These are phyloP conservation scores for Xylaria acuta DNA, from an alignment of 495 filamentous ascomycete genomes.

Conservation along the genomic window DNA sequence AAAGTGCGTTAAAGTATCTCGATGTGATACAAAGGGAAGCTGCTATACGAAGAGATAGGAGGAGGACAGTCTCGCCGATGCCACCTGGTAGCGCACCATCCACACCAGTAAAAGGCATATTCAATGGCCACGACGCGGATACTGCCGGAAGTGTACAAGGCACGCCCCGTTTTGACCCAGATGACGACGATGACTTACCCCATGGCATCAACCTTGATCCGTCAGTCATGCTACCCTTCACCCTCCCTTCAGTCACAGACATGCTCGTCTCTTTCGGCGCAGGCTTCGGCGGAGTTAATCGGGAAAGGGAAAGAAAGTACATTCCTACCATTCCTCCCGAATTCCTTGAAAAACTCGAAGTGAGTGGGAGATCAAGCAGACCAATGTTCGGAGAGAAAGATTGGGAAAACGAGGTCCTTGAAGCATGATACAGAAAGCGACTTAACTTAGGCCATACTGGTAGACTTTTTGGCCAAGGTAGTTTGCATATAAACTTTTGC, in stretches of 20 bases:
- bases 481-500: neutral
- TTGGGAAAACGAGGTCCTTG: slow-evolving; percentile 58
- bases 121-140: slow-evolving; percentile 45
- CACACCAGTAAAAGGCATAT: slow-evolving; percentile 47
- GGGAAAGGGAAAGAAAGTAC: slow-evolving; percentile 91
- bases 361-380: slow-evolving; percentile 45
- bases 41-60: slow-evolving; percentile 60
- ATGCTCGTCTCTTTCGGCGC: slow-evolving; percentile 96
- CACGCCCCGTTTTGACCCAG: slow-evolving; percentile 40
- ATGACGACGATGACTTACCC: slow-evolving; percentile 66
- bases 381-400: slow-evolving; percentile 55
- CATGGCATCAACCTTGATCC: slow-evolving; percentile 83
- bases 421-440: slow-evolving; percentile 21
- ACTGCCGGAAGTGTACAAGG: slow-evolving; percentile 38
- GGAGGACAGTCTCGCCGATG: slow-evolving; percentile 45
- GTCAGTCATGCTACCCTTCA: slow-evolving; percentile 91
- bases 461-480: neutral
- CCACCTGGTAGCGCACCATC: slow-evolving; percentile 44
- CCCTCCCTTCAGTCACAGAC: slow-evolving; percentile 91
- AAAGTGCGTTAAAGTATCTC: slow-evolving; percentile 85
- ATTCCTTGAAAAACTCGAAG: slow-evolving; percentile 88
- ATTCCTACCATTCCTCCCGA: slow-evolving; percentile 96
- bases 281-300: slow-evolving; percentile 90
- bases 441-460: slow-evolving; percentile 26
- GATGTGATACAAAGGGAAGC: slow-evolving; percentile 77